phyloP scores from a whole-genome alignment of 148 eudicot genomes.

The Persicaria tinctoria region DNA sequence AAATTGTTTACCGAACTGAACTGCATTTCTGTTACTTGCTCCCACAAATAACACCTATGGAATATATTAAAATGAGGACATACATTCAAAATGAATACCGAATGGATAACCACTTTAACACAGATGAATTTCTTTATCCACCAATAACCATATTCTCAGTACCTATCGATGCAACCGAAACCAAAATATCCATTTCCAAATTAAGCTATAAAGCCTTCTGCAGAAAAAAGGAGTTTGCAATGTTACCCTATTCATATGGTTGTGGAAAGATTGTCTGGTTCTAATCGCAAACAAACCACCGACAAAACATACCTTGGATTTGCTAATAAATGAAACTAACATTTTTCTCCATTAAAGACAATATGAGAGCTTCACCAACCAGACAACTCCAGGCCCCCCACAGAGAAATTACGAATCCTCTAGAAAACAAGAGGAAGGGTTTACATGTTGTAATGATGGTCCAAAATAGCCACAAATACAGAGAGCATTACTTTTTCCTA shows the following conservation, averaged over 20 bases:
- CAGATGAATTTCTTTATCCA: neutral
- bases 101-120: neutral
- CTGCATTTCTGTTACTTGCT: neutral
- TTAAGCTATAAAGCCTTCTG: too few species aligned
- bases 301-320: neutral
- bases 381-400: conserved; percentile 4
- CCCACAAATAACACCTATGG: too few species aligned
- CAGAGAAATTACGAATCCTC: conserved; percentile 4
- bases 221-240: neutral
- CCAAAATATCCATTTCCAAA: too few species aligned
- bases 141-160: too few species aligned
- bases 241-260: neutral
- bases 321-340: neutral
- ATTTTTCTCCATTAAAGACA: conserved; percentile 10
- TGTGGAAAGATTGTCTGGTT: neutral
- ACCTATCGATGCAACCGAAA: too few species aligned
- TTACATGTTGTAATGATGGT: conserved; percentile 7
- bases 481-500: conserved; percentile 2
- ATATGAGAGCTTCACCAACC: conserved; percentile 5
- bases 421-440: conserved; percentile 2
- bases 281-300: neutral
- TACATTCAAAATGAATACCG: too few species aligned
- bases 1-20: neutral
- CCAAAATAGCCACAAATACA: neutral
- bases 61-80: too few species aligned